Conservation (phyloP, 202 grass and related monocot genomes). For the Setaria italica region DNA sequence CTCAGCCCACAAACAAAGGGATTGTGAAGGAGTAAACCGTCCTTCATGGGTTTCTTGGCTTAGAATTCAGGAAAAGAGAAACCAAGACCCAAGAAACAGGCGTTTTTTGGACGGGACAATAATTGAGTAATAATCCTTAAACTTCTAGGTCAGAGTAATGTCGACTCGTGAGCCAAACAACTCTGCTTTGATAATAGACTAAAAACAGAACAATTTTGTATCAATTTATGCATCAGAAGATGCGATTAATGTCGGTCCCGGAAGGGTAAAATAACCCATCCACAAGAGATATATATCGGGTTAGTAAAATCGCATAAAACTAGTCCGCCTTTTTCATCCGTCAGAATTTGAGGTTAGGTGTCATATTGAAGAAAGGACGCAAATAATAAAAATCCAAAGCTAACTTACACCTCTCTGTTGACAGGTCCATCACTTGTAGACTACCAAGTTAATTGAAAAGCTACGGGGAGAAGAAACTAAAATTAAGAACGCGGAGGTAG, state of each 20-base stretch:
- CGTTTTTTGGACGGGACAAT: neutral
- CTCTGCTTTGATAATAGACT: neutral
- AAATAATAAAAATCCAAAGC: neutral
- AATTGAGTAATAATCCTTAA: neutral
- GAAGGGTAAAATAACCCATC: neutral
- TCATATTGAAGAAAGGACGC: neutral
- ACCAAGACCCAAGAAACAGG: conserved; percentile 30
- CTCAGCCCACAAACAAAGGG: neutral
- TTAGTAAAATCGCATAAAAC: neutral
- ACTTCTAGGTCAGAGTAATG: neutral
- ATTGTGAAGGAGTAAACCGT: neutral
- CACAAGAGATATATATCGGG: neutral
- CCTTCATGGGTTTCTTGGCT: conserved; percentile 38
- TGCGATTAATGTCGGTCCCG: neutral
- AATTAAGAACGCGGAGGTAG: neutral
- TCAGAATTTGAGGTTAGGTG: neutral
- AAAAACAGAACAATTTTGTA: neutral
- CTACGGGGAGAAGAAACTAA: neutral
- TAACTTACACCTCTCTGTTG: neutral
- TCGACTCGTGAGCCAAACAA: neutral
- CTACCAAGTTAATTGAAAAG: neutral
- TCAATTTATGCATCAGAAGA: neutral
- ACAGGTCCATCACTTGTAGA: neutral
- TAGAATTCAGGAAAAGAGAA: conserved; percentile 43
- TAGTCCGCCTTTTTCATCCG: neutral